A percentile compares a stretch with the other conserved stretches of the same genome.
Evolutionary conservation across 352 stramenopile genomes (phyloP).

Genomic region (Globisporangium cylindrosporum): DNA sequence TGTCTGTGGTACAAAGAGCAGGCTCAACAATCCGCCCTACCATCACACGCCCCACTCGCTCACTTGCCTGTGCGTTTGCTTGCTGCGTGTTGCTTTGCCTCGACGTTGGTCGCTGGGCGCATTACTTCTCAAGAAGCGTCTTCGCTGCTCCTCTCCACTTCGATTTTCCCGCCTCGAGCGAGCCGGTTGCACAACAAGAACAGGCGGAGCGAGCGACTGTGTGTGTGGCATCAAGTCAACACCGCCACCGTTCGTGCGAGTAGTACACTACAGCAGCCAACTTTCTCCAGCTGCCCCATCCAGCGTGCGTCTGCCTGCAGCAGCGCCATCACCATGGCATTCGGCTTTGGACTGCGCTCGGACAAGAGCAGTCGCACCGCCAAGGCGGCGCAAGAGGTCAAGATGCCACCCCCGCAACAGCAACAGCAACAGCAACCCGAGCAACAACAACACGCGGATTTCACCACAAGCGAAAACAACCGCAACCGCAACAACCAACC

Average conservation of each 20-base stretch:
- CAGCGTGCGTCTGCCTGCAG: not conserved
- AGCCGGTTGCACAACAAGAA: not conserved
- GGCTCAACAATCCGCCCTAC: not conserved
- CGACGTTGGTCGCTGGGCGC: not conserved
- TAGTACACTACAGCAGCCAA: not conserved
- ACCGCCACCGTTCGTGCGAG: not conserved
- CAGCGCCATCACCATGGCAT: conserved; percentile 12
- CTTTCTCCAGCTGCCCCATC: not conserved
- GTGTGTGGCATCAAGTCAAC: not conserved
- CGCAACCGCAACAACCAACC: not conserved
- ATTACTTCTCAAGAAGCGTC: not conserved
- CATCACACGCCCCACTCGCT: not conserved
- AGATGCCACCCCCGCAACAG: not conserved
- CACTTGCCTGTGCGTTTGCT: not conserved
- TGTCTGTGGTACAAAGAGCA: not conserved
- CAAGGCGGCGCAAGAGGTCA: conserved; percentile 2
- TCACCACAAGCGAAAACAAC: not conserved
- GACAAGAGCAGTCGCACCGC: conserved; percentile 11
- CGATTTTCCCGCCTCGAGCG: not conserved
- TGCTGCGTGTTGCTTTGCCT: not conserved
- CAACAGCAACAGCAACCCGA: not conserved
- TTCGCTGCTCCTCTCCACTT: not conserved
- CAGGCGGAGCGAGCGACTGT: not conserved
- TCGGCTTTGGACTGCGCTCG: conserved; percentile 14
- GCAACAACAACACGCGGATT: conserved; percentile 6